phyloP scores from a whole-genome alignment of 306 rosid species.

The Dalbergia cochinchinensis region DNA sequence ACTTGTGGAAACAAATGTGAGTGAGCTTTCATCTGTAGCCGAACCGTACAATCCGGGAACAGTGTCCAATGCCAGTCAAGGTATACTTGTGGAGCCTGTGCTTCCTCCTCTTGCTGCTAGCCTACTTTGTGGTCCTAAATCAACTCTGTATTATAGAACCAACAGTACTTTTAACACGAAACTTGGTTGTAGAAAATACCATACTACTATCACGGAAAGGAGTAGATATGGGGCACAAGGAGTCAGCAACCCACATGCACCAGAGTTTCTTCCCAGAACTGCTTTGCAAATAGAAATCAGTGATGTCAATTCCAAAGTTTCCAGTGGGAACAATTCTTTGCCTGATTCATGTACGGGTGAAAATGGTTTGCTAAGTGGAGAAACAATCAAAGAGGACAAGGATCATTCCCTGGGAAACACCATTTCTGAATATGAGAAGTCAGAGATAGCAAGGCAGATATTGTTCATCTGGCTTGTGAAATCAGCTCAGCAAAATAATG shows the following conservation, averaged over 20 bases:
- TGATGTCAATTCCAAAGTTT: constrained; percentile 42
- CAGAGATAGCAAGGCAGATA: constrained; percentile 92
- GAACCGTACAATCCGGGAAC: constrained; percentile 89
- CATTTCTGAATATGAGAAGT: constrained; percentile 72
- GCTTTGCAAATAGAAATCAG: constrained; percentile 59
- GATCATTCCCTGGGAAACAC: constrained; percentile 50
- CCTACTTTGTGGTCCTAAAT: constrained; percentile 75
- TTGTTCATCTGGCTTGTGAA: constrained; percentile 85
- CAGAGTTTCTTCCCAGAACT: constrained; percentile 81
- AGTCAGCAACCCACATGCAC: constrained; percentile 93
- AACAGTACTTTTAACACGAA: constrained; percentile 77
- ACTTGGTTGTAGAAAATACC: constrained; percentile 61
- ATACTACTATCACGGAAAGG: constrained; percentile 55
- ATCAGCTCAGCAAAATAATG: constrained; percentile 73
- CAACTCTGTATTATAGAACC: constrained; percentile 72
- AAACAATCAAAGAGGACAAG: background rate
- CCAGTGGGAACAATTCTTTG: background rate
- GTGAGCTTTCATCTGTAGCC: constrained; percentile 92
- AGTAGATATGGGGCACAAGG: constrained; percentile 63
- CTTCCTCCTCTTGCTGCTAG: too few relatives aligned
- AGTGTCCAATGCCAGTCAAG: constrained; percentile 14
- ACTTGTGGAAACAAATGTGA: constrained; percentile 68
- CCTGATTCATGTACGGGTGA: background rate
- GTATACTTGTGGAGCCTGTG: too few relatives aligned
- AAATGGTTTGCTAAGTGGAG: background rate